Evolutionary conservation across 352 stramenopile genomes (phyloP).

Genomic region (Globisporangium perplexum): DNA sequence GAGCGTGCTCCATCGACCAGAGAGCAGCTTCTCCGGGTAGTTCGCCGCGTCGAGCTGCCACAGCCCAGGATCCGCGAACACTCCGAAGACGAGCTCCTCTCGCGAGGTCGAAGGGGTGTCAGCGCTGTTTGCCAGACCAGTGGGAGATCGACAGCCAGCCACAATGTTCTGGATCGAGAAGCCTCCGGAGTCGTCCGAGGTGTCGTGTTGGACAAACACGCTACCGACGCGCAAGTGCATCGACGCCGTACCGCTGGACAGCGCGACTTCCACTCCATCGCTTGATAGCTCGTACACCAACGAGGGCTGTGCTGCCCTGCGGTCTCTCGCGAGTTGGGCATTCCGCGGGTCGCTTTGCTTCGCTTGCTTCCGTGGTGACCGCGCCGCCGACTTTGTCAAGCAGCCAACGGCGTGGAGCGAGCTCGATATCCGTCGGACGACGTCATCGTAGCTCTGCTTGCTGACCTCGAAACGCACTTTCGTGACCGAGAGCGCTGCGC

Average conservation of each 20-base stretch:
- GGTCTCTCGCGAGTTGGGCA: neutral
- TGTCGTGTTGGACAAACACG: constrained; percentile 28
- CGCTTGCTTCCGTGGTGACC: neutral
- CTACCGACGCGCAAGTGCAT: constrained; percentile 55
- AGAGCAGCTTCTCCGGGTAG: constrained; percentile 62
- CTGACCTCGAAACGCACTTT: constrained; percentile 27
- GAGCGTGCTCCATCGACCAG: constrained; percentile 43
- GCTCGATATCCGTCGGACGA: constrained; percentile 7
- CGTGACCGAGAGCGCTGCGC: constrained; percentile 18
- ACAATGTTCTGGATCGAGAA: constrained; percentile 64
- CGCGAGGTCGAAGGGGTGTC: neutral
- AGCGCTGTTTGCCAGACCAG: neutral
- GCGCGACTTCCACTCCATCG: constrained; percentile 52
- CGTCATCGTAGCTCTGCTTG: constrained; percentile 20
- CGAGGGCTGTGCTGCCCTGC: neutral
- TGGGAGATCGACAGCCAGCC: constrained; percentile 27
- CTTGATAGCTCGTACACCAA: constrained; percentile 24
- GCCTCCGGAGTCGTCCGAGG: constrained; percentile 16
- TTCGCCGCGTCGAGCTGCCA: constrained; percentile 74
- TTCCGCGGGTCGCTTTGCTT: neutral
- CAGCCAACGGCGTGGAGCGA: neutral
- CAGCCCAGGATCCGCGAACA: constrained; percentile 50
- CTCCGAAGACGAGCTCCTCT: constrained; percentile 70
- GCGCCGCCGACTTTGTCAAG: constrained; percentile 3
- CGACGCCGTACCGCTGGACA: constrained; percentile 22